These are phyloP conservation scores for Rhizopus arrhizus DNA, from an alignment of 371 early-diverging fungal species.

Conservation along the genomic window DNA sequence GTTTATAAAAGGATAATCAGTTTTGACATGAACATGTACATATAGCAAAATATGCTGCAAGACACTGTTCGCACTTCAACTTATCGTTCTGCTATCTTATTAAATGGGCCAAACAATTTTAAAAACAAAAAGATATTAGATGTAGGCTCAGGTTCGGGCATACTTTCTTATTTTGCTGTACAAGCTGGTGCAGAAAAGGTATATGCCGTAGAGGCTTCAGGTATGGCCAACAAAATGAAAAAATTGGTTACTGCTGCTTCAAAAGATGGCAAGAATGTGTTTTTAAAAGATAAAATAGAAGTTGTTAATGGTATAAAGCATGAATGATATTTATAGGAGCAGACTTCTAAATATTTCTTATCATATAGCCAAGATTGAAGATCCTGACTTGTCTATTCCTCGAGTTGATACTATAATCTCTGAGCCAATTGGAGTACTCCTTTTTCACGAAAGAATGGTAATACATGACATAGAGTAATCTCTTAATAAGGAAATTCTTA, in stretches of 20 bases:
- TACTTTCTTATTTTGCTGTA: slow-evolving; percentile 92
- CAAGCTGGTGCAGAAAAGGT: slow-evolving; percentile 91
- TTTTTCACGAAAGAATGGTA: slow-evolving; percentile 94
- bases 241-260: slow-evolving; percentile 71
- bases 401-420: slow-evolving; percentile 93
- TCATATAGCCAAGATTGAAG: slow-evolving; percentile 82
- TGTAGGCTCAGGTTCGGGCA: slow-evolving; percentile 95
- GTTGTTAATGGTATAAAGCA: slow-evolving; percentile 74
- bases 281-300: slow-evolving; percentile 76
- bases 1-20: neutral
- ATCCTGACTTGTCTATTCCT: slow-evolving; percentile 67
- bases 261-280: slow-evolving; percentile 67
- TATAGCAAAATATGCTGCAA: slow-evolving; percentile 96
- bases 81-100: slow-evolving; percentile 88
- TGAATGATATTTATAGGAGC: neutral
- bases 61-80: slow-evolving; percentile 93
- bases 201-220: slow-evolving; percentile 95
- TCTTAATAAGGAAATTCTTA: neutral
- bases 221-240: slow-evolving; percentile 89
- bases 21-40: neutral
- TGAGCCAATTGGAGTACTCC: slow-evolving; percentile 95
- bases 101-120: slow-evolving; percentile 76
- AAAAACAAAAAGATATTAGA: slow-evolving; percentile 87
- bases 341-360: neutral
- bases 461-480: neutral